Conservation (phyloP, 2,329 filamentous ascomycete genomes). For the Arthroderma sp. region DNA sequence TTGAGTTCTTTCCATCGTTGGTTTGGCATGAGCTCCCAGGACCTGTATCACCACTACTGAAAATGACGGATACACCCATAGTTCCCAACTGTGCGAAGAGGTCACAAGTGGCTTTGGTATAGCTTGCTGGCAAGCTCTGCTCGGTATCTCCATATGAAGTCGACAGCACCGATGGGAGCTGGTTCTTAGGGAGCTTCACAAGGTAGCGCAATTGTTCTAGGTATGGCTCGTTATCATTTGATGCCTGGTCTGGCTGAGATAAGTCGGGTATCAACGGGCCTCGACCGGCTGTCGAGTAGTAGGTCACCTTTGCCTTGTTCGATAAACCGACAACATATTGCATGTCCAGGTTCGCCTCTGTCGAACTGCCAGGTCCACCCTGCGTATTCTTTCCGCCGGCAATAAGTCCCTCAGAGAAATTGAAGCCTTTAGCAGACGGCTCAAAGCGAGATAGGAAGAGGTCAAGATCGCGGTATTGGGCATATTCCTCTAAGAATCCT, state of each 20-base stretch:
- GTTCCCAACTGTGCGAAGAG: constrained; percentile 53
- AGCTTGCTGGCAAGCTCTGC: constrained; percentile 46
- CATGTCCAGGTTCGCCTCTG: constrained; percentile 53
- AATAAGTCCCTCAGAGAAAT: constrained; percentile 47
- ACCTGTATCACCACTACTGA: constrained; percentile 52
- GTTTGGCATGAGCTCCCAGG: constrained; percentile 43
- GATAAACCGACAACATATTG: constrained; percentile 48
- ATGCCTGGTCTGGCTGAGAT: constrained; percentile 27
- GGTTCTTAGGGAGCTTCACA: constrained; percentile 40
- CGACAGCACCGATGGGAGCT: constrained; percentile 51
- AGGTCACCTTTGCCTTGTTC: constrained; percentile 40
- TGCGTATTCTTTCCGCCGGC: constrained; percentile 45
- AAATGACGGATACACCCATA: constrained; percentile 56
- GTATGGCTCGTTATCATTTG: constrained; percentile 54
- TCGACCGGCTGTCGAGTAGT: constrained; percentile 49
- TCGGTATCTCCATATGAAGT: constrained; percentile 64
- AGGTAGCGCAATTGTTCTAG: constrained; percentile 52
- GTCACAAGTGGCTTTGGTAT: constrained; percentile 50
- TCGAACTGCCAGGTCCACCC: constrained; percentile 30
- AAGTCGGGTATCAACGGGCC: constrained; percentile 42
- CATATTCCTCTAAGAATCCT: constrained; percentile 42
- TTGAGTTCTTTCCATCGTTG: constrained; percentile 44
- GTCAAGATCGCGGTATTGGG: constrained; percentile 44
- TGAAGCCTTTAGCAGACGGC: constrained; percentile 39
- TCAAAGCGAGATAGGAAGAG: constrained; percentile 46